Base-by-base conservation (phyloP, 1,139 yeast species). In the Candida buenavistaensis region DNA sequence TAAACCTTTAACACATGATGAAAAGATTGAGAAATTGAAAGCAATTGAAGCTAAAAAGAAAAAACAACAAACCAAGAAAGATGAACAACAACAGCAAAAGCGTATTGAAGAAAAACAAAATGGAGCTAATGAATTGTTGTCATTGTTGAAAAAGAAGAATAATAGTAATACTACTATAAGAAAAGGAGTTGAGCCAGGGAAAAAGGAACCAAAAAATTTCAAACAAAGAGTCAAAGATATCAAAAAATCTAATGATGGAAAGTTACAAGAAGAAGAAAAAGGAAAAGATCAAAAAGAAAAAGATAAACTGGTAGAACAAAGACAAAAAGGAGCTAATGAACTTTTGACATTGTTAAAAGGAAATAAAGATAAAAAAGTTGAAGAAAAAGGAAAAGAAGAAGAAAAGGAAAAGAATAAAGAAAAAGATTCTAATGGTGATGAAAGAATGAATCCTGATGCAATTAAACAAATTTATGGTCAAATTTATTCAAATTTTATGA, bases 391-490 rank as follows among this genome's bases (percentile, higher is more conserved):
- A 4, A 27, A 47, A 34, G 29, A 45, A 38, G 22, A 44, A 36
- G 28, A 41, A 39, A 51, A 37, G 5, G 45, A 47, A 9, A 40
- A 43, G 9, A 47, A 44, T 4, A 40, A 43, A 20, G 55, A 51
- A 4, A 52, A 49, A 7, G 48, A 47, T 21, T 6, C 6, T 20
- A 6, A 28, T n/a, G 56, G 38, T 25, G 35, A 35, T 16, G 28
- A 31, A 13, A 29, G 51, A 6, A 56, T 54, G 37, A 53, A 57
- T 25, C 60, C 68, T 27, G 57, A 65, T 39, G 76, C 75, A 6
- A 68, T 72, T 33, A 70, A 70, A 43, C 72, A 64, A 42, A 67
- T 72, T 33, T 64, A 78, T 36, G 76, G 76, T 1, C 76, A 74
- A 35, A 70, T 75, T 29, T 68, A 66, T 50, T 59, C 64, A 40